Evolutionary conservation across 805 yeast genomes (phyloP).

Genomic region (Suhomyces canberraensis): DNA sequence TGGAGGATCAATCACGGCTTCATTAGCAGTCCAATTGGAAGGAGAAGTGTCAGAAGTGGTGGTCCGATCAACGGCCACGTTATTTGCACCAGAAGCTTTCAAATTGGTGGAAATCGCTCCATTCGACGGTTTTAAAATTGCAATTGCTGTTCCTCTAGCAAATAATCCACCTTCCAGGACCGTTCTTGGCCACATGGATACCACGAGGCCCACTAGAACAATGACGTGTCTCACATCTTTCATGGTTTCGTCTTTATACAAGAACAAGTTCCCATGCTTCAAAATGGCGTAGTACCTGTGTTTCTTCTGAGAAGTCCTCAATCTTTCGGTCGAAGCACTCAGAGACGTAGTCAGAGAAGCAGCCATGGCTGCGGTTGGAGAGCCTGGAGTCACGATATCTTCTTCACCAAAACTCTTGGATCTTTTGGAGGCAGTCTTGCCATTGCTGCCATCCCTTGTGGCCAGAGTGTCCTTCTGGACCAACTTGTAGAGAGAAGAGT

Average conservation of each 20-base stretch:
- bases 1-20: too few relatives aligned
- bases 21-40: too few relatives aligned
- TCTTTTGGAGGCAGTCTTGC: conserved; percentile 5
- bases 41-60: conserved; percentile 14
- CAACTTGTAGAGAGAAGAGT: conserved; percentile 57
- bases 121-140: conserved; percentile 46
- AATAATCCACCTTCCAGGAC: conserved; percentile 75
- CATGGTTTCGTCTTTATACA: conserved; percentile 70
- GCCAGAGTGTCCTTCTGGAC: conserved; percentile 35
- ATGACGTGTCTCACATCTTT: conserved; percentile 74
- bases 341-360: neutral
- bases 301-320: conserved; percentile 36
- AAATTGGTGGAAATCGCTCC: conserved; percentile 10
- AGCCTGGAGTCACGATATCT: neutral
- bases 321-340: conserved; percentile 4
- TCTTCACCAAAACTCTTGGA: conserved; percentile 8
- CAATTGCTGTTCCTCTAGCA: conserved; percentile 75
- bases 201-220: conserved; percentile 65
- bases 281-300: conserved; percentile 68
- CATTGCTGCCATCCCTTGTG: conserved; percentile 3
- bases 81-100: too few relatives aligned
- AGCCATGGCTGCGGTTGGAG: neutral
- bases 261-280: conserved; percentile 82
- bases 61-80: too few relatives aligned
- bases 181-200: conserved; percentile 81